phyloP scores from a whole-genome alignment of 2,329 filamentous ascomycete species.

The Fusarium sp. region DNA sequence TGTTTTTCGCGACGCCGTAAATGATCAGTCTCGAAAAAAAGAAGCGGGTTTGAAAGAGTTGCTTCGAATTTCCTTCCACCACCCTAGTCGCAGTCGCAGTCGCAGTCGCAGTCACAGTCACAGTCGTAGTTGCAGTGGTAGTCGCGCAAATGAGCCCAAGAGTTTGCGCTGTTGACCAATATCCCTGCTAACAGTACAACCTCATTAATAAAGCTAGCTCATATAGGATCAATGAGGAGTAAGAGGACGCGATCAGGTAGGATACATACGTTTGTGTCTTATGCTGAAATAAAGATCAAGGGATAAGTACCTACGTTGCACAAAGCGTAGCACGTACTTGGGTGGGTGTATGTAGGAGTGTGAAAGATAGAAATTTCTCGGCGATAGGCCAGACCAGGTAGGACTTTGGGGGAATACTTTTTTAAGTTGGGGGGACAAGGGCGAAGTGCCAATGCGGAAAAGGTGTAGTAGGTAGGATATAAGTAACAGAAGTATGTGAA shows the following conservation, averaged over 20 bases:
- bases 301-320: conserved; percentile 28
- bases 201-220: conserved; percentile 20
- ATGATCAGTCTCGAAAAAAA: conserved; percentile 40
- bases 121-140: conserved; percentile 20
- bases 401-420: conserved; percentile 4
- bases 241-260: conserved; percentile 3
- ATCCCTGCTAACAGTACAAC: conserved; percentile 33
- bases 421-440: conserved; percentile 5
- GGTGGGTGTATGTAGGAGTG: conserved; percentile 16
- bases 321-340: conserved; percentile 24
- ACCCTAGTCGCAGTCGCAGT: conserved; percentile 27
- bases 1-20: conserved; percentile 28
- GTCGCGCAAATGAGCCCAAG: conserved; percentile 43
- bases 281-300: neutral
- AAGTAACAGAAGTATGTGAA: conserved; percentile 12
- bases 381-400: conserved; percentile 7
- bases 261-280: neutral
- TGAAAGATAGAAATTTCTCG: conserved; percentile 29
- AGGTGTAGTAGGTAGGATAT: conserved; percentile 1
- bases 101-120: conserved; percentile 9
- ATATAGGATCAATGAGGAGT: conserved; percentile 2
- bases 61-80: conserved; percentile 30
- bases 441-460: neutral
- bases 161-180: conserved; percentile 21
- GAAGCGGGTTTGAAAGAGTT: conserved; percentile 31